Evolutionary conservation across 768 basidiomycete species (phyloP).

Genomic region (Rhodotorula paludigena): DNA sequence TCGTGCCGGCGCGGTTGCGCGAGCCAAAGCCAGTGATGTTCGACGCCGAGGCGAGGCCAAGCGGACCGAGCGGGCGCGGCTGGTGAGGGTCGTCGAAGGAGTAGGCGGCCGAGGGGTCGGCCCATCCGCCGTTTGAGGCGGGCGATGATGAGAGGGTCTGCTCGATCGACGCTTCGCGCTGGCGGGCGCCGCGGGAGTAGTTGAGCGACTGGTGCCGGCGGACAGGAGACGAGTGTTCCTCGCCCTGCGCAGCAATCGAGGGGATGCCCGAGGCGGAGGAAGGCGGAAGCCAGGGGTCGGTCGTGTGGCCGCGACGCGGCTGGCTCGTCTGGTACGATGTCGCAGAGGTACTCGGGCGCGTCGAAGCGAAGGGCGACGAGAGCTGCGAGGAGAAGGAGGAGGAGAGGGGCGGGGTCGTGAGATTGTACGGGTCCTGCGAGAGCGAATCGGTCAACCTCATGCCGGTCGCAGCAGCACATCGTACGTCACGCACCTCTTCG

Average conservation of each 20-base stretch:
- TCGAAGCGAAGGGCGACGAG: slow-evolving; percentile 16
- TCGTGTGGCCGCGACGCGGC: slow-evolving; percentile 6
- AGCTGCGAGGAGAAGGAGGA: slow-evolving; percentile 26
- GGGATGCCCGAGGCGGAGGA: neutral
- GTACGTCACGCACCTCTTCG: neutral
- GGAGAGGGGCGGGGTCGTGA: slow-evolving; percentile 21
- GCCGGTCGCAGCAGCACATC: neutral
- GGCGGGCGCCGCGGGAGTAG: slow-evolving; percentile 2
- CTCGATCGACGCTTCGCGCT: slow-evolving; percentile 17
- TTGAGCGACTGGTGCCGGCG: slow-evolving; percentile 28
- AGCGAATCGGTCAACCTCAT: neutral
- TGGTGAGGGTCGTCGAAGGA: neutral
- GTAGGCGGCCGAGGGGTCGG: neutral
- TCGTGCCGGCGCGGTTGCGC: slow-evolving; percentile 13
- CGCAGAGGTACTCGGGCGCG: slow-evolving; percentile 1
- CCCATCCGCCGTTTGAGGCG: slow-evolving; percentile 1
- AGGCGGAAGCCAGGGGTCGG: slow-evolving; percentile 26
- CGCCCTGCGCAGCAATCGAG: neutral
- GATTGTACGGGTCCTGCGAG: slow-evolving; percentile 19
- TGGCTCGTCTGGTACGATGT: neutral
- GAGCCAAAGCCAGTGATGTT: slow-evolving; percentile 24
- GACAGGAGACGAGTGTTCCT: slow-evolving; percentile 18
- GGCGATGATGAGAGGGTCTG: slow-evolving; percentile 22
- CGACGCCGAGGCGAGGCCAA: neutral
- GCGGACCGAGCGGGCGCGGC: neutral